phyloP scores from a whole-genome alignment of 2,329 filamentous ascomycete genomes.

The Emergomyces orientalis region DNA sequence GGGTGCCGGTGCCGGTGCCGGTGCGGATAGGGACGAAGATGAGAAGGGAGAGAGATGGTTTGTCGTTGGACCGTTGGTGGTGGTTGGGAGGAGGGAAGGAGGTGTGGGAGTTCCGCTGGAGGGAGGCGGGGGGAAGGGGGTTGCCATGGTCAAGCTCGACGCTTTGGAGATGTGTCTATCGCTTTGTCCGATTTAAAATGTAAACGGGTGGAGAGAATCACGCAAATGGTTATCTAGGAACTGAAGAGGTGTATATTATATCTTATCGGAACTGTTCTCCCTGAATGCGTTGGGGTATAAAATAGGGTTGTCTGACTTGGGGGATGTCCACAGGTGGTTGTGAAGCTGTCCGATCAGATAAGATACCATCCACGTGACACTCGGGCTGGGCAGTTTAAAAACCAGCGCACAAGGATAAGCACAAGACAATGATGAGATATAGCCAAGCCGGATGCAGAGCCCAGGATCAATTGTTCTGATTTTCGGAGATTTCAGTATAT shows the following conservation, averaged over 20 bases:
- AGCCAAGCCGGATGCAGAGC: not conserved
- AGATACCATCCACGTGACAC: not conserved
- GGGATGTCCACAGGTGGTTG: too few relatives aligned
- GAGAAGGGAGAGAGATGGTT: not conserved
- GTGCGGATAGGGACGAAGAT: not conserved
- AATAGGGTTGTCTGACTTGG: too few relatives aligned
- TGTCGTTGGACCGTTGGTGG: slow-evolving; percentile 6
- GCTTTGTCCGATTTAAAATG: not conserved
- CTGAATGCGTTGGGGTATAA: too few relatives aligned
- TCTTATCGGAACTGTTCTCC: not conserved
- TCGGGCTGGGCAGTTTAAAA: not conserved
- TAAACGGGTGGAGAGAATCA: not conserved
- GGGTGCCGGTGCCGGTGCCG: not conserved
- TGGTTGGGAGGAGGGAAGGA: not conserved
- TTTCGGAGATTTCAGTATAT: not conserved
- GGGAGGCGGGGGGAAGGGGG: not conserved
- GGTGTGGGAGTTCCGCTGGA: slow-evolving; percentile 13
- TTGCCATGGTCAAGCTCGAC: not conserved
- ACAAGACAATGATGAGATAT: not conserved
- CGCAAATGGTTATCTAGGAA: not conserved
- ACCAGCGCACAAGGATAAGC: not conserved
- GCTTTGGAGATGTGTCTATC: not conserved
- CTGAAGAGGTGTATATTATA: not conserved
- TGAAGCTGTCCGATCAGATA: too few relatives aligned
- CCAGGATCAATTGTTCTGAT: not conserved